Conservation (phyloP, 2,329 filamentous ascomycete species). For the Paraphoma sp. region DNA sequence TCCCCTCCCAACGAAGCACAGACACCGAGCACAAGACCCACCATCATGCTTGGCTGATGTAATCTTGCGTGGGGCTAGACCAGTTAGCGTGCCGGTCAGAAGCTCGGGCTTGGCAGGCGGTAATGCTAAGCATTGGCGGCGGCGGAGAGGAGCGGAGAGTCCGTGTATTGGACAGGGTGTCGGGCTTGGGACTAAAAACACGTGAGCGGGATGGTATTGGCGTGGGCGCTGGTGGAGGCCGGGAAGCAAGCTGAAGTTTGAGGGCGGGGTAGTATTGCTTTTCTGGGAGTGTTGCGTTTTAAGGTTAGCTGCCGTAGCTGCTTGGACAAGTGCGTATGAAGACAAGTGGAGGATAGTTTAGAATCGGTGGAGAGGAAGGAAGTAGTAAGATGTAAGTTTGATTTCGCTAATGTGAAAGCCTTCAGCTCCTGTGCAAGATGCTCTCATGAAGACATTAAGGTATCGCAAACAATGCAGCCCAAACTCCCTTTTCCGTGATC, state of each 20-base stretch:
- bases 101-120: slow-evolving; percentile 17
- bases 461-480: slow-evolving; percentile 30
- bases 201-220: background rate
- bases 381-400: slow-evolving; percentile 4
- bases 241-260: background rate
- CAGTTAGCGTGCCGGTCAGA: background rate
- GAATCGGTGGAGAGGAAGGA: too few relatives aligned
- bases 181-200: background rate
- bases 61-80: slow-evolving; percentile 4
- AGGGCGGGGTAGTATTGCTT: too few relatives aligned
- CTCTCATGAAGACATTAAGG: slow-evolving; percentile 18
- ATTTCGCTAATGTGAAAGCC: slow-evolving; percentile 12
- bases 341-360: too few relatives aligned
- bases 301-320: too few relatives aligned
- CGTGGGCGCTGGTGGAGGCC: background rate
- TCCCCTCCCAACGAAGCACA: background rate
- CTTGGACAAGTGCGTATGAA: too few relatives aligned
- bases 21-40: background rate
- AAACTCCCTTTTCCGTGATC: slow-evolving; percentile 19
- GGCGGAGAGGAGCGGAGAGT: slow-evolving; percentile 32
- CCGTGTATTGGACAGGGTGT: slow-evolving; percentile 2
- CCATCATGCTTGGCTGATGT: slow-evolving; percentile 30
- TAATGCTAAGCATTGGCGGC: slow-evolving; percentile 19
- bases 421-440: slow-evolving; percentile 10
- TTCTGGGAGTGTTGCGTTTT: too few relatives aligned